Base-by-base conservation (phyloP, 164 flowering plant species). In the Warburgia ugandensis region DNA sequence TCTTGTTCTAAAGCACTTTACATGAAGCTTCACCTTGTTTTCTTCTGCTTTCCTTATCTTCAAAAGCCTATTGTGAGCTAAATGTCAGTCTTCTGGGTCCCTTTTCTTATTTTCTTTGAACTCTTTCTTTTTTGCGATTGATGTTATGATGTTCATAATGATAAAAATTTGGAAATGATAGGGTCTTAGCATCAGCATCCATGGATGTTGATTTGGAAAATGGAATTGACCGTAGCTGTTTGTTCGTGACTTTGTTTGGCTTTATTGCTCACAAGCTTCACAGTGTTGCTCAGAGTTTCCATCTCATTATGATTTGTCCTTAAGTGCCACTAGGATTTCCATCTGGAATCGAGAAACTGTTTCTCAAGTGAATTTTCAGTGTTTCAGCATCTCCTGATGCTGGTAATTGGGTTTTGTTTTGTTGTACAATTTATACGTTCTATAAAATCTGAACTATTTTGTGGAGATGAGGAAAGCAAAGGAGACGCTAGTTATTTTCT, bases 261-360 rank as follows among this genome's bases (percentile, higher is more conserved):
- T 51, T 62, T 20, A 54, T 54, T 35, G 46, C 52, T 75, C 79
- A 75, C 76, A 69, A 41, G 68, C 43, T 51, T 39, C 56, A 71
- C 60, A 66, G 70, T 69, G 42, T 14, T 12, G 38, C n/a, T 35
- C n/a, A 16, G 4, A 35, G 38, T 12, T 16, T 35, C 38, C 38
- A 45, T 55, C 55, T 33, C 26, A 41, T 35, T 35, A 16, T 29
- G 36, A 16, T 16, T 21, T 44, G 27, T 25, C 45, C 39, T 46
- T 35, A 31, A 11, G 1, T 49, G 50, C 12, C 3, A 35, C 38
- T 16, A 13, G n/a, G 38, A 35, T 35, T 22, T 41, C 41, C 48
- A 6, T 35, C 35, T 45, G 43, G 38, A 2, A 4, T 59, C 48
- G 20, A 14, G 25, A 17, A n/a, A 56, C 50, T 39, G 1, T n/a